Conservation (phyloP, 257 asterid species). For the Eucommia ulmoides region DNA sequence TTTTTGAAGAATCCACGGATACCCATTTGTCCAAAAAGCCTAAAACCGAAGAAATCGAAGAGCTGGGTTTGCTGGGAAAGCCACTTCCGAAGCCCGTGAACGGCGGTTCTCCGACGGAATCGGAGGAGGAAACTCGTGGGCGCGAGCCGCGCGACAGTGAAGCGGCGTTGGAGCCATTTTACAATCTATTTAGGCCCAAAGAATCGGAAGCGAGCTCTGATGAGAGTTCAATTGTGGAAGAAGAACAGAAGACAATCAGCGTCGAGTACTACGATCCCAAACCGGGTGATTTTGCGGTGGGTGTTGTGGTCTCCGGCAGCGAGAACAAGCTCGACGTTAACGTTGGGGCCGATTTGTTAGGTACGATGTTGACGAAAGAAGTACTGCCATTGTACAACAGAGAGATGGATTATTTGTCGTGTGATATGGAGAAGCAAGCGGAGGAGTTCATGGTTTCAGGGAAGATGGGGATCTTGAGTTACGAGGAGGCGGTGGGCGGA, state of each 20-base stretch:
- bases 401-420: constrained; percentile 62
- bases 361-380: constrained; percentile 90
- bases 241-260: constrained; percentile 21
- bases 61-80: constrained; percentile 63
- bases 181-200: constrained; percentile 43
- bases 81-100: constrained; percentile 45
- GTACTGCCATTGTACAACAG: constrained; percentile 78
- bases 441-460: constrained; percentile 54
- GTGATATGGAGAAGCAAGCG: constrained; percentile 57
- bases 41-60: constrained; percentile 34
- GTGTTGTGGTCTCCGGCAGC: constrained; percentile 89
- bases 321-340: constrained; percentile 88
- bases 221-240: constrained; percentile 17
- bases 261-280: constrained; percentile 86
- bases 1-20: constrained; percentile 30
- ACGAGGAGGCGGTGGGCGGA: constrained; percentile 48
- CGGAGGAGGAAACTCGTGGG: constrained; percentile 23
- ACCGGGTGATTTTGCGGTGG: constrained; percentile 78
- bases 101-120: constrained; percentile 20
- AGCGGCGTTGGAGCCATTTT: constrained; percentile 65
- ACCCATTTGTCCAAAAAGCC: constrained; percentile 23
- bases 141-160: constrained; percentile 34
- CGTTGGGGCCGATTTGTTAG: constrained; percentile 76
- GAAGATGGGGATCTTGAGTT: constrained; percentile 58
- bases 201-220: constrained; percentile 15